phyloP scores from a whole-genome alignment of 2,329 filamentous ascomycete genomes.

The Aotearoamyces nothofagi region DNA sequence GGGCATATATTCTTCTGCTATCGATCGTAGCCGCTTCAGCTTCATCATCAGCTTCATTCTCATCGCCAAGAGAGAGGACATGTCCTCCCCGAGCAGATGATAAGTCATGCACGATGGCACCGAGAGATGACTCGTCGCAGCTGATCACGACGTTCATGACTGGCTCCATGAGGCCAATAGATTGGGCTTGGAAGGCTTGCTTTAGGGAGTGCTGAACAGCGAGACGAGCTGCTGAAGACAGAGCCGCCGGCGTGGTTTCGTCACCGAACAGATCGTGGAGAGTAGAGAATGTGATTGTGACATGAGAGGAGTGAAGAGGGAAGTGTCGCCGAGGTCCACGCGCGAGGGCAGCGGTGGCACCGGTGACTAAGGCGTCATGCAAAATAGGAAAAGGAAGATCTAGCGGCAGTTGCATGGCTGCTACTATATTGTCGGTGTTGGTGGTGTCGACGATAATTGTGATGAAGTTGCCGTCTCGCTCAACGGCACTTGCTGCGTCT shows the following conservation, averaged over 20 bases:
- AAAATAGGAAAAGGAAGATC: slow-evolving; percentile 32
- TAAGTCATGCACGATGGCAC: slow-evolving; percentile 70
- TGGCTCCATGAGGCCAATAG: slow-evolving; percentile 69
- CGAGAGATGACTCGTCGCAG: slow-evolving; percentile 69
- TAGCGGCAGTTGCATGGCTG: slow-evolving; percentile 31
- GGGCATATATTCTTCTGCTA: slow-evolving; percentile 64
- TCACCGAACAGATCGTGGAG: slow-evolving; percentile 46
- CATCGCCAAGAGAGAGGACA: slow-evolving; percentile 49
- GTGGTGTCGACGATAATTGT: slow-evolving; percentile 37
- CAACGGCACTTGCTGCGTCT: slow-evolving; percentile 27
- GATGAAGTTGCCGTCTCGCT: slow-evolving; percentile 58
- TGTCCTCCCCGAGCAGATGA: slow-evolving; percentile 59
- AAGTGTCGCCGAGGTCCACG: slow-evolving; percentile 70
- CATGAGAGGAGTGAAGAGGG: slow-evolving; percentile 61
- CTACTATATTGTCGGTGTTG: slow-evolving; percentile 20
- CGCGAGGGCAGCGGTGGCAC: slow-evolving; percentile 68
- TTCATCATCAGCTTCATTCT: slow-evolving; percentile 7
- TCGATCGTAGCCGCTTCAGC: slow-evolving; percentile 36
- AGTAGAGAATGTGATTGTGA: slow-evolving; percentile 56
- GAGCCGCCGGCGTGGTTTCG: slow-evolving; percentile 51
- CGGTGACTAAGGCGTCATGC: slow-evolving; percentile 51
- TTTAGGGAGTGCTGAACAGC: slow-evolving; percentile 58
- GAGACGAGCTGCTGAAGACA: slow-evolving; percentile 49
- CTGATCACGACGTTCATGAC: slow-evolving; percentile 84
- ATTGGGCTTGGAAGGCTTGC: slow-evolving; percentile 35